Percentiles rank a stretch among this genome's conserved stretches.
These are phyloP conservation scores for Diaporthe sp. DNA, from an alignment of 2,329 filamentous ascomycete species.

Conservation along the genomic window DNA sequence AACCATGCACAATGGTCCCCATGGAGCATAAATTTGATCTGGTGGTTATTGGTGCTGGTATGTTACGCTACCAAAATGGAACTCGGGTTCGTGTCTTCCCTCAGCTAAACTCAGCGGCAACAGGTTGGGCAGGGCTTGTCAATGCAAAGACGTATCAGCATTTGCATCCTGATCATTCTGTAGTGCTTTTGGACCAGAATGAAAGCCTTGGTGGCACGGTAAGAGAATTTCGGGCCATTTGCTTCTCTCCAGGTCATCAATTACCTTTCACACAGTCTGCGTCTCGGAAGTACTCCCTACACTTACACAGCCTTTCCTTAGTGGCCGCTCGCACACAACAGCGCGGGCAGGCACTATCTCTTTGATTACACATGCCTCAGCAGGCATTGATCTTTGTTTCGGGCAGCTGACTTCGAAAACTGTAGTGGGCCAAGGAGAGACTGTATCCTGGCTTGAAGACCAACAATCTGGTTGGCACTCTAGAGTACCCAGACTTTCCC, in stretches of 20 bases:
- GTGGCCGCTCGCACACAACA: background rate
- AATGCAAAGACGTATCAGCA: conserved; percentile 73
- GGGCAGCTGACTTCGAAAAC: background rate
- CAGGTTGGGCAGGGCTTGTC: conserved; percentile 69
- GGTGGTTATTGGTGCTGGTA: conserved; percentile 56
- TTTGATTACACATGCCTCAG: rapidly evolving
- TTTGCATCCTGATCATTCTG: conserved; percentile 67
- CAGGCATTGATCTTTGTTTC: background rate
- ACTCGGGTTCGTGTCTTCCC: background rate
- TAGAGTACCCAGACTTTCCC: conserved; percentile 81
- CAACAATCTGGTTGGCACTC: conserved; percentile 81
- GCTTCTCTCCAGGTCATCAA: background rate
- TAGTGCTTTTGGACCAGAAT: conserved; percentile 71
- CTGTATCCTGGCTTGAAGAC: conserved; percentile 78
- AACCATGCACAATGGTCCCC: background rate
- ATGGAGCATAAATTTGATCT: conserved; percentile 44
- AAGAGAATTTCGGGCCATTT: background rate
- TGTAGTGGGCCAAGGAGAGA: conserved; percentile 72
- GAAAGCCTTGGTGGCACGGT: conserved; percentile 72
- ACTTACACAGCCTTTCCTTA: background rate
- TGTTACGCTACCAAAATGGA: conserved; percentile 36
- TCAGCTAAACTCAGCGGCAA: background rate
- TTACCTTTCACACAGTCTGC: background rate
- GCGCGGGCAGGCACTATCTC: background rate
- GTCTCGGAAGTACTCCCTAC: no score